A percentile compares a stretch with the other conserved stretches of the same genome.
Conservation (phyloP, 495 filamentous ascomycete species). For the Neurospora tetraspora region DNA sequence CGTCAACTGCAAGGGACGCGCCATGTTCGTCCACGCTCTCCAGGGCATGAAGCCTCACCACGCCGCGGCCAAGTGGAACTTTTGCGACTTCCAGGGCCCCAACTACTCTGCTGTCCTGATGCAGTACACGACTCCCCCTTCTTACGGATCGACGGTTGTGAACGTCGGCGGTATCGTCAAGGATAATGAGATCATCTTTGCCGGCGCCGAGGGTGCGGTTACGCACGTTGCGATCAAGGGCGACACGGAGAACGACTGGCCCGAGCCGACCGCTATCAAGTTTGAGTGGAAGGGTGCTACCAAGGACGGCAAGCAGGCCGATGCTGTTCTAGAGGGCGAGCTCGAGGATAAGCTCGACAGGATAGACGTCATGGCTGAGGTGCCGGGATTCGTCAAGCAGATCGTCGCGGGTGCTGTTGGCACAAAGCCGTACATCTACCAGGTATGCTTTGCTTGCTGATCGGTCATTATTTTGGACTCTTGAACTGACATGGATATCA, state of each 20-base stretch:
- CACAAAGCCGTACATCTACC: slow-evolving; percentile 95
- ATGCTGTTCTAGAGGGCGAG: slow-evolving; percentile 56
- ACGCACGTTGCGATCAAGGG: slow-evolving; percentile 56
- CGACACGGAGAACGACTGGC: slow-evolving; percentile 80
- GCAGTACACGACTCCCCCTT: slow-evolving; percentile 92
- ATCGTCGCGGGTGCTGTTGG: slow-evolving; percentile 80
- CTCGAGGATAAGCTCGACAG: slow-evolving; percentile 68
- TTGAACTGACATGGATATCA: background rate
- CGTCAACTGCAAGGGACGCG: slow-evolving; percentile 72
- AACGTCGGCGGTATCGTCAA: slow-evolving; percentile 73
- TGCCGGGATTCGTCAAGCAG: slow-evolving; percentile 88
- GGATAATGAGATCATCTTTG: slow-evolving; percentile 70
- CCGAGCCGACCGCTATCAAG: slow-evolving; percentile 64
- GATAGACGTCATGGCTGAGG: slow-evolving; percentile 92
- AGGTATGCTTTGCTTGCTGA: slow-evolving; percentile 42
- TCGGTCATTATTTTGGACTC: background rate
- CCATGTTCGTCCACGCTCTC: slow-evolving; percentile 68
- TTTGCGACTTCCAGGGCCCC: slow-evolving; percentile 80
- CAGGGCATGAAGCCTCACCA: slow-evolving; percentile 99
- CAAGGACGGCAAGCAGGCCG: slow-evolving; percentile 61
- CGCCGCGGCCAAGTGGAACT: slow-evolving; percentile 89
- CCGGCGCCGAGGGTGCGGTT: slow-evolving; percentile 49
- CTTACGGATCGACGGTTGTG: slow-evolving; percentile 83
- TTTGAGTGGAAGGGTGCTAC: slow-evolving; percentile 72
- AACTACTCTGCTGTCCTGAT: slow-evolving; percentile 83